Percentiles rank a stretch among this genome's conserved stretches.
Evolutionary conservation across 768 basidiomycete species (phyloP).

Genomic region (Pleurotus eryngii): DNA sequence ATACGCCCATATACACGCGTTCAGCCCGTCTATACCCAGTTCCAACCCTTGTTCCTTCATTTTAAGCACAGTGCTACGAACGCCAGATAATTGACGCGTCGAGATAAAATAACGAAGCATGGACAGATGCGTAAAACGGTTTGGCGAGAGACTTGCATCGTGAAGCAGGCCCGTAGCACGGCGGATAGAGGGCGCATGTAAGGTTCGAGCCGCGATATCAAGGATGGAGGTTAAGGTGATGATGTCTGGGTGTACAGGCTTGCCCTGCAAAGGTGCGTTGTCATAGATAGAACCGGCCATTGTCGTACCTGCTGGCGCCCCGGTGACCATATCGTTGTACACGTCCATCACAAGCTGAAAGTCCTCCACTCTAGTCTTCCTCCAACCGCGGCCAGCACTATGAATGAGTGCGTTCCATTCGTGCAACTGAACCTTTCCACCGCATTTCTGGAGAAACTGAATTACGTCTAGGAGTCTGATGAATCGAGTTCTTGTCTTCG

Average conservation of each 20-base stretch:
- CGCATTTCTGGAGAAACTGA: slow-evolving; percentile 50
- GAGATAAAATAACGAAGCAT: slow-evolving; percentile 54
- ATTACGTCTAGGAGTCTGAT: slow-evolving; percentile 69
- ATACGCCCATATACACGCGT: slow-evolving; percentile 71
- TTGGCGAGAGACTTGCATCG: slow-evolving; percentile 51
- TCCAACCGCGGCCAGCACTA: slow-evolving; percentile 61
- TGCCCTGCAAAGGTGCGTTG: not conserved
- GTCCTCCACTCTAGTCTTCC: slow-evolving; percentile 53
- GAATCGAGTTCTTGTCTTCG: slow-evolving; percentile 58
- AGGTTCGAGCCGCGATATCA: slow-evolving; percentile 56
- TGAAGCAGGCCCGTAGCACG: slow-evolving; percentile 54
- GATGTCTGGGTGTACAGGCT: slow-evolving; percentile 51
- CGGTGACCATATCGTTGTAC: slow-evolving; percentile 55
- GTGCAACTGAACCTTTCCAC: slow-evolving; percentile 53
- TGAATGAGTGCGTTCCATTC: slow-evolving; percentile 79
- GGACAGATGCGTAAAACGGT: slow-evolving; percentile 59
- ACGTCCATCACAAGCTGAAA: slow-evolving; percentile 59
- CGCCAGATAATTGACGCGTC: slow-evolving; percentile 43
- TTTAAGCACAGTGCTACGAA: slow-evolving; percentile 52
- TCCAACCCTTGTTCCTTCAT: slow-evolving; percentile 49
- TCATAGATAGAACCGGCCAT: slow-evolving; percentile 10
- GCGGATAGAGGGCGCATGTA: slow-evolving; percentile 36
- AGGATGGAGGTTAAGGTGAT: slow-evolving; percentile 69
- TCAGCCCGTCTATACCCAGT: slow-evolving; percentile 64
- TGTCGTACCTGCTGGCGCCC: slow-evolving; percentile 38